Conservation (phyloP, 768 basidiomycete species). For the Panus rudis region DNA sequence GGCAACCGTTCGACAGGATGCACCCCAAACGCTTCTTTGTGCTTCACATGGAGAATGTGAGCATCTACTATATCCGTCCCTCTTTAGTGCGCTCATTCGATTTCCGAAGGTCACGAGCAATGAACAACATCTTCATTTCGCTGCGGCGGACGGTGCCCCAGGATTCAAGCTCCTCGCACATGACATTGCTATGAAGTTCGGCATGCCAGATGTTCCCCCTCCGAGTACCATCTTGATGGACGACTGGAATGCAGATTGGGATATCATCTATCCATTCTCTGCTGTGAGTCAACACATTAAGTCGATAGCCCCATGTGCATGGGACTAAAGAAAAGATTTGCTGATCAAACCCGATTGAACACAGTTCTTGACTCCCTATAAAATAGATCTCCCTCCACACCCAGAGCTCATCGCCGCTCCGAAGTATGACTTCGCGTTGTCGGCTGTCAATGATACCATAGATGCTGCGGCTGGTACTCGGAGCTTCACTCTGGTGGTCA, state of each 20-base stretch:
- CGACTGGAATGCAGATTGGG: slow-evolving; percentile 84
- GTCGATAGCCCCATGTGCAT: too few relatives aligned
- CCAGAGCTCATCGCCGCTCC: slow-evolving; percentile 21
- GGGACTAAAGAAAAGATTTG: too few relatives aligned
- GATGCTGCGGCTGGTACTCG: slow-evolving; percentile 58
- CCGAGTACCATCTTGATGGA: slow-evolving; percentile 54
- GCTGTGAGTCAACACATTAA: slow-evolving; percentile 38
- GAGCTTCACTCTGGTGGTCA: slow-evolving; percentile 57
- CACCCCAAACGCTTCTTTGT: slow-evolving; percentile 88
- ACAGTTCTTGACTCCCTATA: slow-evolving; percentile 82
- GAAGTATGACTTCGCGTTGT: slow-evolving; percentile 40
- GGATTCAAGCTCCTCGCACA: slow-evolving; percentile 59
- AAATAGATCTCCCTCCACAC: slow-evolving; percentile 55
- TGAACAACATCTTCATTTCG: slow-evolving; percentile 73
- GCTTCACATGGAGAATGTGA: slow-evolving; percentile 79
- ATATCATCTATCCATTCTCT: slow-evolving; percentile 76
- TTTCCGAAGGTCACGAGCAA: slow-evolving; percentile 54
- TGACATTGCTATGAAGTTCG: slow-evolving; percentile 56
- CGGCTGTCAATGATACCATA: slow-evolving; percentile 47
- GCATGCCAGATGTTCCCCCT: slow-evolving; percentile 33
- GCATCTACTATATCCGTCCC: slow-evolving; percentile 16
- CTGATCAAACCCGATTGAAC: neutral
- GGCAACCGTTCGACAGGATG: slow-evolving; percentile 66
- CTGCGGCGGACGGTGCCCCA: slow-evolving; percentile 75
- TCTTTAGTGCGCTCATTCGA: slow-evolving; percentile 1